Conservation (phyloP, 148 eudicot genomes). For the Rhododendron ovatum region DNA sequence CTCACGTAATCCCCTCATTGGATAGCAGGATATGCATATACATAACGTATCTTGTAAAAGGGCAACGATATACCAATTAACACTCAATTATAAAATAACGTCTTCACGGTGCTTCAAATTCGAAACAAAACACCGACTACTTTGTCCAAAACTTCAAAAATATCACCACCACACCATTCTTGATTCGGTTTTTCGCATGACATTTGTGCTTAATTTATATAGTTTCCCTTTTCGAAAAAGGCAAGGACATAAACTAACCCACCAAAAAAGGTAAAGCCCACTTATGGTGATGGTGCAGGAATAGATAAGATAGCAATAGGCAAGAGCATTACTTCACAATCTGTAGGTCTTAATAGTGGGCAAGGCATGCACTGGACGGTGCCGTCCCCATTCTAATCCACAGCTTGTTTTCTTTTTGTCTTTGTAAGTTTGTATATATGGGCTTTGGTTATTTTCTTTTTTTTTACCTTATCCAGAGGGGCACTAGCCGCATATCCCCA, state of each 20-base stretch:
- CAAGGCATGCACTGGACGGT: not conserved
- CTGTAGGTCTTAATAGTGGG: not conserved
- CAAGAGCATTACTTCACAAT: not conserved
- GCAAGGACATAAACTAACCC: not conserved
- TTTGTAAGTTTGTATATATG: not conserved
- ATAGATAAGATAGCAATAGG: not conserved
- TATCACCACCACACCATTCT: not conserved
- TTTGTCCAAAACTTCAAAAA: not conserved
- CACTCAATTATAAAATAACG: not conserved
- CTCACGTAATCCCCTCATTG: no score
- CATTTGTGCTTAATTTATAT: not conserved
- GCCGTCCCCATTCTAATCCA: not conserved
- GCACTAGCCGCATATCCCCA: slow-evolving; percentile 1
- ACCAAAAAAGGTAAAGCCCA: not conserved
- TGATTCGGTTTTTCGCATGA: not conserved
- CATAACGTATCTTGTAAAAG: no score
- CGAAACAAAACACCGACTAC: not conserved
- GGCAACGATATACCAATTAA: no score
- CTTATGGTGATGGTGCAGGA: not conserved
- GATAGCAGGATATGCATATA: no score
- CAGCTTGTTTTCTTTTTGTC: not conserved
- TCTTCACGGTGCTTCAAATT: not conserved
- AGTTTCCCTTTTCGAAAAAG: not conserved
- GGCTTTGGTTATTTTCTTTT: not conserved
- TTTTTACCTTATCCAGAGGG: not conserved